Base-by-base conservation (phyloP, 176 grass and related monocot species). In the Canna indica region DNA sequence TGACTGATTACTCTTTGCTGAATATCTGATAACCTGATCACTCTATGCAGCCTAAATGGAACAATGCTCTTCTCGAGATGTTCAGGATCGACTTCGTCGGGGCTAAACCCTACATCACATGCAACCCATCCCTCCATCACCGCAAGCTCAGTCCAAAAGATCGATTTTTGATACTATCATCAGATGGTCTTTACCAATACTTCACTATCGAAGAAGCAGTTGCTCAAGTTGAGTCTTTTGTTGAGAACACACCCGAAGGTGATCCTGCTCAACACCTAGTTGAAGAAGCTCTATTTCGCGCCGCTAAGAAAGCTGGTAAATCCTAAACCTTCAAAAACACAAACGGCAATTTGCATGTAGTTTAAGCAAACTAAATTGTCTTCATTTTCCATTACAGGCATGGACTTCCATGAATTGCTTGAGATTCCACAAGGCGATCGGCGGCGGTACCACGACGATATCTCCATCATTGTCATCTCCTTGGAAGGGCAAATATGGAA, bases 221-320 rank as follows among this genome's bases (percentile, higher is more conserved):
- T 6, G 71, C 71, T 11, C 71, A 73, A 29, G 71, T 73, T 42
- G 54, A 73, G 26, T 20, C 8, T 22, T 73, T 73, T 35, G 31
- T 73, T 10, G 71, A n/a, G 15, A 42, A 4, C 0, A 42, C n/a
- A 0, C 71, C 71, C 15, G 71, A 73, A 31, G 71, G 71, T 2
- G 71, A 73, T 60, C 71, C 71, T 20, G 71, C 71, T 59, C 71
- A 73, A 11, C 71, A 73, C 53, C 71, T 73, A 1, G 71, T 60
- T 4, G 71, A 73, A 32, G 35, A 73, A 60, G 34, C 39, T 6
- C 71, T 73, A 12, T 60, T 73, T 20, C 71, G 71, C 2, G 71
- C 71, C 1, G 71, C 71, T 29, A 60, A 61, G 15, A 73, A 60
- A 45, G 71, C 71, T 30, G 71, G 71, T 73, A 61, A 2, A 13